Evolutionary conservation across 164 flowering plant genomes (phyloP), one percentile per base, ranked within the genome.

Genomic region (Berberis vulgaris): DNA sequence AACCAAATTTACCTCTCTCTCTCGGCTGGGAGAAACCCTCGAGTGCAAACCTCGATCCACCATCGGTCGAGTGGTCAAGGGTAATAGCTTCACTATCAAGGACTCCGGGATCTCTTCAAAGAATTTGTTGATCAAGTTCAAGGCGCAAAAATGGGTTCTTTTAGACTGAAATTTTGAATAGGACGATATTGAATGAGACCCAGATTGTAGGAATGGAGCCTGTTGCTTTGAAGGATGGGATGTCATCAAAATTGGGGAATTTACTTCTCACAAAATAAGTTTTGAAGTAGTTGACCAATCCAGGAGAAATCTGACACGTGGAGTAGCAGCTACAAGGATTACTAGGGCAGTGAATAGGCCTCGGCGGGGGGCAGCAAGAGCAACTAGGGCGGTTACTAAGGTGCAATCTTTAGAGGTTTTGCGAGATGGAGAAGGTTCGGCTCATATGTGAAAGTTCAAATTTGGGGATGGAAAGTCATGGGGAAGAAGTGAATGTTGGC

Each of bases 101-200:
- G 92, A 90, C 65, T 52, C 72, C 40, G 92, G 92, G 5, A 78
- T 90, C 42, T 87, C 92, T 38, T 63, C 95, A 41, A 84, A 86
- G 56, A 95, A 90, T 65, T 65, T 87, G 45, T 2, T 45, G 4
- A 71, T 90, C 73, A 75, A 71, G 26, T 78, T 72, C 63, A 73
- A 66, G 38, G 67, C 72, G 1, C 77, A 78, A 0, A 77, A 78
- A 49, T 90, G 97, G 95, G 63, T 74, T 13, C 38, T 87, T 65
- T 69, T 60, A 3, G 97, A 90, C 66, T 49, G 85, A 70, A 2
- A 77, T 89, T 3, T 87, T 92, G 4, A 90, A 90, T 40, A 95
- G 92, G 9, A 87, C 95, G 13, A 0, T 73, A 2, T 38, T 90
- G 62, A 84, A 84, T 67, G 71, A 45, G 40, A 13, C 26, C 5